Base-by-base conservation (phyloP, 177 flowering plant genomes). In the Vitis hybrid region DNA sequence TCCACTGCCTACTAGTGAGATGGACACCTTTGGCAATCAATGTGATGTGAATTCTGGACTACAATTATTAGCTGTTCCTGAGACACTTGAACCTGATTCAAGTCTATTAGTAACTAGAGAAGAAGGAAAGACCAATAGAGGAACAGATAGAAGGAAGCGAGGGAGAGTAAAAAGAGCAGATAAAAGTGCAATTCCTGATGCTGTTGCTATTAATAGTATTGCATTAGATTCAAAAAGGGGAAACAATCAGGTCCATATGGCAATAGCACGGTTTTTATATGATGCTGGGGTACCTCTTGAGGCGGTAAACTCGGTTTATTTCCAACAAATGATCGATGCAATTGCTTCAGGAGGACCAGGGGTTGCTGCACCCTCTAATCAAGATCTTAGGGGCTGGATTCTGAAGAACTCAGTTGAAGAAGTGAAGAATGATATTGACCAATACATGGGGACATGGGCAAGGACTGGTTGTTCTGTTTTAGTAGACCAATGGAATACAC, bases 261-360 rank as follows among this genome's bases (percentile, higher is more conserved):
- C 97, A 57, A 81, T 95, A 52, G 94, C 88, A 15, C 67, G 91
- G 71, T 91, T 95, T 76, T 71, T 93, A 4, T 91, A 81, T 78
- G 94, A 93, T 78, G 86, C 78, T 74, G 98, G 98, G 14, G 78
- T 88, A 51, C 84, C 98, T 69, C 58, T 82, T 34, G 85, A 86
- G 82, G 94, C 92, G 18, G 92, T 86, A 3, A 90, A 82, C 71
- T 93, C 98, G 0, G 77, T 73, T 23, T 90, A 89, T 78, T 93
- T 95, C 75, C 96, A 84, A 73, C 93, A 88, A n/a, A 91, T 95
- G 99, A 64, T 95, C 54, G 89, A 90, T 77, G 91, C 91, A 2
- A 84, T 95, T 65, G 87, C 87, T 70, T 85, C 87, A 1, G 84
- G 75, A 68, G 94, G 91, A 34, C 50, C 86, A 14, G 85, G 78